Evolutionary conservation across 306 rosid genomes (phyloP), one percentile per base, ranked within the genome.

Genomic region (Fragaria ananassa): DNA sequence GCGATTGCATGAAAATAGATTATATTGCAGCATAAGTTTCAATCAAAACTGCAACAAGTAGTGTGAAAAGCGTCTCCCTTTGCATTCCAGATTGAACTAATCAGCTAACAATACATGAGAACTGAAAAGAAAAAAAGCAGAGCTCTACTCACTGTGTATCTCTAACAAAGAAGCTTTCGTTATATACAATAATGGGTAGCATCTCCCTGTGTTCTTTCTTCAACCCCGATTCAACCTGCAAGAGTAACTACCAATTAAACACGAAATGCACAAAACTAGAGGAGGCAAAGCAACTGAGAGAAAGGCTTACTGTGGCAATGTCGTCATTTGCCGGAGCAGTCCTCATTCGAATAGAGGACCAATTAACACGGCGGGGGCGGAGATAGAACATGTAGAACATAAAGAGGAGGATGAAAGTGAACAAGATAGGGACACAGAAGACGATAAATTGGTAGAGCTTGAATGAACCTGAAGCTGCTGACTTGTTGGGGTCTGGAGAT

Each of bases 121-220:
- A 57, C 2, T 8, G 19, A 42, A 35, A 13, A 57, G 54, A n/a
- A 39, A 56, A 66, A 21, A 76, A 74, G 25, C 15, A 70, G 5
- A 37, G 13, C 6, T 45, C 11, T 11, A 91, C 98, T 91, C 50
- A 93, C 97, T 75, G 92, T 19, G 96, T 84, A 74, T 91, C 98
- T 65, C 83, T 88, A 61, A 91, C 93, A 10, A 78, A 91, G 92
- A 91, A 89, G 86, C 96, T 89, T 88, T 89, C 83, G 67, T 77
- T 87, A 85, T 87, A 93, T 3, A 93, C 86, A 81, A 93, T 68
- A 58, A 93, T 80, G 69, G 97, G 97, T 45, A 93, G 85, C 98
- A 93, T 88, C 83, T 93, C 93, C 62, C 98, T 85, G 68, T 88
- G 72, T 62, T 93, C 97, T 72, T 91, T 93, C 66, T 83, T 85